phyloP scores from a whole-genome alignment of 768 basidiomycete genomes.

The Collybia sp. region DNA sequence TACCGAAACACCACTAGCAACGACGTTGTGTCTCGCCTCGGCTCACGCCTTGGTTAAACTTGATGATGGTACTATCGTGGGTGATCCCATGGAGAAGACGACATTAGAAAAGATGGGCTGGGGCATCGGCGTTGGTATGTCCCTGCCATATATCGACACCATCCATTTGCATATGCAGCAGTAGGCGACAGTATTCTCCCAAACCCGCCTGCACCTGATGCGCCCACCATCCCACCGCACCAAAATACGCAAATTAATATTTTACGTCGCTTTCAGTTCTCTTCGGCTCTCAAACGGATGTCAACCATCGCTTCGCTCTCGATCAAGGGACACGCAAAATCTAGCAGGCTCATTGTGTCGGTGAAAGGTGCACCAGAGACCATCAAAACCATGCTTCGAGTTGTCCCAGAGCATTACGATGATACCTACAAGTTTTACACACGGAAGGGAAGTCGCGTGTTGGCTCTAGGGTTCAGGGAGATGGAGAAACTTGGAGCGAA shows the following conservation, averaged over 20 bases:
- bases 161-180: slow-evolving; percentile 46
- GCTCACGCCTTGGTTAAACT: slow-evolving; percentile 93
- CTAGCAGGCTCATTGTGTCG: slow-evolving; percentile 54
- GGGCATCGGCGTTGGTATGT: slow-evolving; percentile 66
- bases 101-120: slow-evolving; percentile 90
- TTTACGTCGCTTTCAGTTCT: slow-evolving; percentile 95
- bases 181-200: slow-evolving; percentile 71
- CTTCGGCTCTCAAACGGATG: slow-evolving; percentile 97
- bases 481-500: slow-evolving; percentile 41
- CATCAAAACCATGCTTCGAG: slow-evolving; percentile 78
- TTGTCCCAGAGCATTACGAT: slow-evolving; percentile 79
- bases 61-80: slow-evolving; percentile 91
- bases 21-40: slow-evolving; percentile 84
- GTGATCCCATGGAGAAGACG: slow-evolving; percentile 99
- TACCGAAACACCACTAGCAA: slow-evolving; percentile 69
- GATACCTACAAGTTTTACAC: slow-evolving; percentile 95
- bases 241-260: slow-evolving; percentile 65
- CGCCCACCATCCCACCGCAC: slow-evolving; percentile 40
- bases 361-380: slow-evolving; percentile 99
- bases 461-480: slow-evolving; percentile 88
- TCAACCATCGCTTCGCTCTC: slow-evolving; percentile 75
- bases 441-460: slow-evolving; percentile 86
- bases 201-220: too few species aligned
- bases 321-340: slow-evolving; percentile 14
- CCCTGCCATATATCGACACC: background rate